Evolutionary conservation across 2,329 filamentous ascomycete genomes (phyloP), one percentile per base, ranked within the genome.

Genomic region (Penicillium rolfsii): DNA sequence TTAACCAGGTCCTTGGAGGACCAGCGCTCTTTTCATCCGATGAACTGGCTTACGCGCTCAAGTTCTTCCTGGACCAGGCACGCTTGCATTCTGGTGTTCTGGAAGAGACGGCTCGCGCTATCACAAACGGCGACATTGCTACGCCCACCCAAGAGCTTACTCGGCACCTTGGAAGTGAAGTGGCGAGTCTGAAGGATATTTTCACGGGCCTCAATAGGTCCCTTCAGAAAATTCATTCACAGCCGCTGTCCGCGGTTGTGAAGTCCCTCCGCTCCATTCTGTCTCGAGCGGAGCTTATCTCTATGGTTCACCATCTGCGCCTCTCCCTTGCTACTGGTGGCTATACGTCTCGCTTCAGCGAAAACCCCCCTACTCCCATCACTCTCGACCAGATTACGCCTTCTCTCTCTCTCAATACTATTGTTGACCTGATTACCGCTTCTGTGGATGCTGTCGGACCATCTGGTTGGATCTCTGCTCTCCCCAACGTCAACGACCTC

Each of bases 401-500:
- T 9, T 53, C 72, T 2, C 74, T 80, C 45, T 68, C 72, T 24
- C 74, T 81, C 22, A 61, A 74, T 52, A 74, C 73, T 12, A 79
- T 80, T 52, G 69, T 77, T 43, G 74, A 76, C 60, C 65, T 80
- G 24, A 70, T 83, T 35, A 80, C 76, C 60, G 77, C 76, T 59
- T 77, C 79, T 36, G 73, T 83, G 43, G 81, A 83, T 65, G 78
- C 78, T 48, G 74, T 82, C 33, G 80, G 81, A 5, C 79, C 80
- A 1, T 78, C 78, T 3, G 80, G 80, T 48, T 81, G 79, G 79
- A 76, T 81, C 53, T 74, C 78, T 9, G 77, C 76, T 16, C 58
- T 70, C n/a, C 69, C 74, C 5, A 69, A 67, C 19, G 67, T 75
- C 35, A 69, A 72, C 43, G 74, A 74, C 19, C 60, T 68, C 11